These are phyloP conservation scores for Heritiera littoralis DNA, from an alignment of 345 rosid species.

Conservation along the genomic window DNA sequence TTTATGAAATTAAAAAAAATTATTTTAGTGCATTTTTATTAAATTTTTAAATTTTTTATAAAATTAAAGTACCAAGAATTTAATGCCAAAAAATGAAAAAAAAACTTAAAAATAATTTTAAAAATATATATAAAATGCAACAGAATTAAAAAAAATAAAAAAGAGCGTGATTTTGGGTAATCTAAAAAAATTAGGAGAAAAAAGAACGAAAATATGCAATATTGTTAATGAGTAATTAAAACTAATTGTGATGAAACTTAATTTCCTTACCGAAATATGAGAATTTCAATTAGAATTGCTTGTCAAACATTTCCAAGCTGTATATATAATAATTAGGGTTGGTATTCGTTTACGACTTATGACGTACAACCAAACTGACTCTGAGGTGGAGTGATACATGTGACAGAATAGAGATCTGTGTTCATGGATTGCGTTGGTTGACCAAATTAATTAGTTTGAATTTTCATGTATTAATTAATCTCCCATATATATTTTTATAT, in stretches of 20 bases:
- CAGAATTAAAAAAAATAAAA: too few relatives aligned
- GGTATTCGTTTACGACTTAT: not conserved
- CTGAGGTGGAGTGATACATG: not conserved
- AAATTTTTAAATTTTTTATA: too few relatives aligned
- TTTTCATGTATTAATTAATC: not conserved
- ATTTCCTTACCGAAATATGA: not conserved
- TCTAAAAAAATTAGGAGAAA: not conserved
- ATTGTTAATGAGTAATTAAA: not conserved
- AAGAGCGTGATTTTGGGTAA: too few relatives aligned
- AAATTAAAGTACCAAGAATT: too few relatives aligned
- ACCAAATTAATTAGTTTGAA: conserved; percentile 2
- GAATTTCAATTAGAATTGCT: not conserved
- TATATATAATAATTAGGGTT: not conserved
- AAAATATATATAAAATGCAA: too few relatives aligned
- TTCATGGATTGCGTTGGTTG: not conserved
- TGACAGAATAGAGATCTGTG: not conserved
- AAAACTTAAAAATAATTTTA: too few relatives aligned
- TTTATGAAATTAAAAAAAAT: too few relatives aligned
- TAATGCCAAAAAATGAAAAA: too few relatives aligned
- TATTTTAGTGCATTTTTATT: too few relatives aligned
- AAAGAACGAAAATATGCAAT: not conserved
- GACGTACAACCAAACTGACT: not conserved
- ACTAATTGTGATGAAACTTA: not conserved
- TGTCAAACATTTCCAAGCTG: not conserved
- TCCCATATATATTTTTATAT: not conserved